Conservation (phyloP, 1,284 basidiomycete genomes). For the Pseudozyma hubeiensis region DNA sequence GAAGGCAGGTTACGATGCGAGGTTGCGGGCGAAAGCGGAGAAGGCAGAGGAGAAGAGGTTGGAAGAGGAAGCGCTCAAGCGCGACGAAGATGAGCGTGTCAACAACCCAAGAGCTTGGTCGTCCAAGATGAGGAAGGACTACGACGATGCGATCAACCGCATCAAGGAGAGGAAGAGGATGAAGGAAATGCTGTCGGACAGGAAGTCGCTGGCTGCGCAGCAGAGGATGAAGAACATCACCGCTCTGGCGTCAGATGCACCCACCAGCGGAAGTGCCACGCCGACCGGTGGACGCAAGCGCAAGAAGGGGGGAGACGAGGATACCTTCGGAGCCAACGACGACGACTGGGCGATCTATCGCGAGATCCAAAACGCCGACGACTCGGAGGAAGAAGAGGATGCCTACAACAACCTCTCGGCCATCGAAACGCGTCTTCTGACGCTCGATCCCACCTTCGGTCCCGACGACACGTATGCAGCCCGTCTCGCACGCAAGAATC, state of each 20-base stretch:
- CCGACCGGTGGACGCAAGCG: constrained; percentile 41
- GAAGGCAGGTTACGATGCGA: constrained; percentile 94
- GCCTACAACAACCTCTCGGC: constrained; percentile 79
- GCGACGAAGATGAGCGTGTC: constrained; percentile 82
- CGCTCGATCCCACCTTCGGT: constrained; percentile 85
- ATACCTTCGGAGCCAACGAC: constrained; percentile 93
- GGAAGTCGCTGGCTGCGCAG: constrained; percentile 95
- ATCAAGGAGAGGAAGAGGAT: constrained; percentile 86
- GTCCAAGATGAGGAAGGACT: constrained; percentile 52
- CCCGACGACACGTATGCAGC: constrained; percentile 84
- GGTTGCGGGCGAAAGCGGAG: constrained; percentile 84
- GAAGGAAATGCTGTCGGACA: constrained; percentile 84
- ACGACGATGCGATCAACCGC: constrained; percentile 76
- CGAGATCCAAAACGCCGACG: constrained; percentile 87
- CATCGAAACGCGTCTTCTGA: constrained; percentile 84
- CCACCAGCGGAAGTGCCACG: constrained; percentile 34
- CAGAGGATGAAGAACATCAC: constrained; percentile 98
- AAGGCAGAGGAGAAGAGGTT: constrained; percentile 79
- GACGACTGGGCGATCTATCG: constrained; percentile 98
- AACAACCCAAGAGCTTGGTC: constrained; percentile 63
- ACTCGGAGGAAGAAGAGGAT: constrained; percentile 96
- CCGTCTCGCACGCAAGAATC: constrained; percentile 80
- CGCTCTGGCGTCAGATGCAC: constrained; percentile 79
- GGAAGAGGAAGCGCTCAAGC: constrained; percentile 75
- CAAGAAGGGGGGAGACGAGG: constrained; percentile 74